phyloP scores from a whole-genome alignment of 805 yeast genomes.

The Metschnikowia borealis region DNA sequence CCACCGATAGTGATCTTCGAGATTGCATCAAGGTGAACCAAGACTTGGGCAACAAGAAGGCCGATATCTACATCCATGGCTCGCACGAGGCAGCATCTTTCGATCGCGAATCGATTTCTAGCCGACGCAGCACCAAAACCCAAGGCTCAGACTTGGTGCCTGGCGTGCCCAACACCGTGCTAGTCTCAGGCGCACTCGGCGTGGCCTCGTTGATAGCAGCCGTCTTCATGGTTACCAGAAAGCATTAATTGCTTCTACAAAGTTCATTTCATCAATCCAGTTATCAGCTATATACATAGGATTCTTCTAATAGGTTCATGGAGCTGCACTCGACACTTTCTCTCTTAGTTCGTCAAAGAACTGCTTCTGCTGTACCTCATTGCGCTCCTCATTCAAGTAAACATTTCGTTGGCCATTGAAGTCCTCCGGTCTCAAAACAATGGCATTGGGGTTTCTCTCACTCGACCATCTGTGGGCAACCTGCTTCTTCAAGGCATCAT shows the following conservation, averaged over 20 bases:
- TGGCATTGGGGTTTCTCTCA: slow-evolving; percentile 74
- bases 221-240: slow-evolving; percentile 14
- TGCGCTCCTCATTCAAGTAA: slow-evolving; percentile 49
- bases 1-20: slow-evolving; percentile 65
- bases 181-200: slow-evolving; percentile 62
- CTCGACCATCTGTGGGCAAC: slow-evolving; percentile 43
- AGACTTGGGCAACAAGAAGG: slow-evolving; percentile 50
- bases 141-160: slow-evolving; percentile 24
- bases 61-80: slow-evolving; percentile 67
- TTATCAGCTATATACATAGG: slow-evolving; percentile 2
- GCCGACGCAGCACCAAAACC: slow-evolving; percentile 20
- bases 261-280: background rate
- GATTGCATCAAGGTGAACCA: slow-evolving; percentile 66
- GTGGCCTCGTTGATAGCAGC: slow-evolving; percentile 46
- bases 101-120: background rate
- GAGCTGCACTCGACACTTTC: slow-evolving; percentile 37
- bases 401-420: slow-evolving; percentile 54
- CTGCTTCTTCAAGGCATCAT: slow-evolving; percentile 33
- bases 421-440: slow-evolving; percentile 53
- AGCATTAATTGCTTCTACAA: slow-evolving; percentile 26
- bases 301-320: slow-evolving; percentile 14
- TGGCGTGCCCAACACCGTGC: slow-evolving; percentile 56
- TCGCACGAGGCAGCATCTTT: slow-evolving; percentile 9
- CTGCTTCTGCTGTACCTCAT: slow-evolving; percentile 42
- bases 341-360: slow-evolving; percentile 44